Evolutionary conservation across 805 yeast species (phyloP).

Genomic region (Komagataella ulmi): DNA sequence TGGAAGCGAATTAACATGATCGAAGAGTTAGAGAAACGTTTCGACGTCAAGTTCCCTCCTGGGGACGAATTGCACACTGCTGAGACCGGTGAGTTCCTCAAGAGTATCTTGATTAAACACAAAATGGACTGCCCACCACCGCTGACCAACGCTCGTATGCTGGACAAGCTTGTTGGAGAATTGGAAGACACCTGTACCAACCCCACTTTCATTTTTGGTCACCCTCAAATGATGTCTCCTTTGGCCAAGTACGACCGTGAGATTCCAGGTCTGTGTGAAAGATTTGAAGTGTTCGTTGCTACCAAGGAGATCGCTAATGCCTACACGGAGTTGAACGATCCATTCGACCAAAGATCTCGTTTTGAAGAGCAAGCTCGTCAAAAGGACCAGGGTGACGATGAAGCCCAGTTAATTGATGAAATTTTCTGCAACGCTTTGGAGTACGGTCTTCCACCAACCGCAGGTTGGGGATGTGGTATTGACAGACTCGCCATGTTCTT

Average conservation of each 20-base stretch:
- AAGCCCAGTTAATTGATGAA: constrained; percentile 94
- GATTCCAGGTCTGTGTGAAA: constrained; percentile 90
- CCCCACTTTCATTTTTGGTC: constrained; percentile 97
- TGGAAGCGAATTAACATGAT: constrained; percentile 99
- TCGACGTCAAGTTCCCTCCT: constrained; percentile 83
- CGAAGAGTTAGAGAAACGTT: constrained; percentile 81
- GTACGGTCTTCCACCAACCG: constrained; percentile 98
- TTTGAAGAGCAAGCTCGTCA: constrained; percentile 99
- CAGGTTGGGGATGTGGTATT: constrained; percentile 99
- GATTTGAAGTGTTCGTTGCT: constrained; percentile 97
- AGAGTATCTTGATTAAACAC: constrained; percentile 62
- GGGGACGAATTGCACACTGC: constrained; percentile 91
- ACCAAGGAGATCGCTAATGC: constrained; percentile 98
- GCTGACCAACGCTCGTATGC: constrained; percentile 95
- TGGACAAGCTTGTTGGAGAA: constrained; percentile 95
- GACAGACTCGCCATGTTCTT: constrained; percentile 97
- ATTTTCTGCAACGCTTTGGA: constrained; percentile 95
- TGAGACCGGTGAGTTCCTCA: constrained; percentile 86
- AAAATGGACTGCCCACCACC: constrained; percentile 82
- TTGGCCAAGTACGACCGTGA: constrained; percentile 92
- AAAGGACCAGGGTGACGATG: constrained; percentile 98
- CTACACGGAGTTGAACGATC: constrained; percentile 97
- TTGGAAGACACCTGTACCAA: constrained; percentile 88
- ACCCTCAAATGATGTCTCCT: constrained; percentile 99
- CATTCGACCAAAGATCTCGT: constrained; percentile 94